phyloP scores from a whole-genome alignment of 371 early-diverging fungal genomes.

The Lichtheimia ornata region DNA sequence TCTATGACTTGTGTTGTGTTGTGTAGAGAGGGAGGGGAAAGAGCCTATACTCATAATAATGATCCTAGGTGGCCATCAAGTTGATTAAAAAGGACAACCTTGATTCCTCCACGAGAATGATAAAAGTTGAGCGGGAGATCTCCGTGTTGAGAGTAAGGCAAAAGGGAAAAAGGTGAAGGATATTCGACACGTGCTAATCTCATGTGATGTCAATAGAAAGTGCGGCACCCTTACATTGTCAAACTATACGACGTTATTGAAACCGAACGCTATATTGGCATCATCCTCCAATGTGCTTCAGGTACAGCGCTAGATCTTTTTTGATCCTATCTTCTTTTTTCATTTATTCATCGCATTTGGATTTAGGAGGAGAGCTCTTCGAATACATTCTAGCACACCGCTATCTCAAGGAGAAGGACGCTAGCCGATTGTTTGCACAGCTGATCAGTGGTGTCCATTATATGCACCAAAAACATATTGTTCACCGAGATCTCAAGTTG shows the following conservation, averaged over 20 bases:
- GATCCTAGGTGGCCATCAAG: slow-evolving; percentile 77
- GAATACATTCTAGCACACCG: slow-evolving; percentile 68
- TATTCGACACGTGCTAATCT: background rate
- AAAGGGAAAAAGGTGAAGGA: background rate
- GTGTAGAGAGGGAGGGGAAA: too few species aligned
- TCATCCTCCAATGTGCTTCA: slow-evolving; percentile 93
- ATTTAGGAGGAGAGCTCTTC: slow-evolving; percentile 63
- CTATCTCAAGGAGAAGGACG: slow-evolving; percentile 63
- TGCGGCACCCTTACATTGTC: slow-evolving; percentile 91
- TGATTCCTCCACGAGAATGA: slow-evolving; percentile 73
- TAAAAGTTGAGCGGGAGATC: slow-evolving; percentile 83
- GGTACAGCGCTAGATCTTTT: slow-evolving; percentile 45
- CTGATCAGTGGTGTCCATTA: slow-evolving; percentile 75
- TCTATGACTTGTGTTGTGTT: too few species aligned
- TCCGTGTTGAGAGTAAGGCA: slow-evolving; percentile 73
- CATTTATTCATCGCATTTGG: background rate
- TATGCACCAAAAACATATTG: slow-evolving; percentile 82
- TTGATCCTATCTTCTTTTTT: too few species aligned
- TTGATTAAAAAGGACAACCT: slow-evolving; percentile 80
- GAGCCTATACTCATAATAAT: too few species aligned
- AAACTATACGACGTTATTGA: slow-evolving; percentile 94
- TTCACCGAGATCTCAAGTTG: slow-evolving; percentile 92
- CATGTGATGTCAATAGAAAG: slow-evolving; percentile 52
- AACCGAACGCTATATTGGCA: slow-evolving; percentile 92
- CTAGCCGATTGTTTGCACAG: slow-evolving; percentile 70